Evolutionary conservation across 2,329 filamentous ascomycete genomes (phyloP).

Genomic region (Calonectria naviculata): DNA sequence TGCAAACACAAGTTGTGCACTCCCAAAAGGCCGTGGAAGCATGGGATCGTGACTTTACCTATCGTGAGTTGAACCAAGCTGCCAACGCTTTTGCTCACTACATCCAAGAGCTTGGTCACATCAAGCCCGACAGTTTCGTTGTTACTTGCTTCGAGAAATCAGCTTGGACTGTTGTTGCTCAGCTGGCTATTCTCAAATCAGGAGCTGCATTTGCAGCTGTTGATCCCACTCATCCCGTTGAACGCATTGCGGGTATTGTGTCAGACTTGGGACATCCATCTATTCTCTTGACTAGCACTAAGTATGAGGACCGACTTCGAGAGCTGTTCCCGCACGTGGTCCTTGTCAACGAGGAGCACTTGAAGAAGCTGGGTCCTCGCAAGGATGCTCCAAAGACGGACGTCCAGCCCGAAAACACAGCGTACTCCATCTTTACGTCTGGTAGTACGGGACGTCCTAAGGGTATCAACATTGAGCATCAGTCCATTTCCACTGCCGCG

Average conservation of each 20-base stretch:
- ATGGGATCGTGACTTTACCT: background rate
- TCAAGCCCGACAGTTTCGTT: background rate
- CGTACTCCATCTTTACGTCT: background rate
- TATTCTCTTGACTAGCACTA: background rate
- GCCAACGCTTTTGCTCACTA: background rate
- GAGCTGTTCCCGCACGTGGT: background rate
- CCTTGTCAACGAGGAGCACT: background rate
- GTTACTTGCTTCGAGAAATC: background rate
- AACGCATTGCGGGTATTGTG: background rate
- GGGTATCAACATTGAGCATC: slow-evolving; percentile 1
- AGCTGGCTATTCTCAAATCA: background rate
- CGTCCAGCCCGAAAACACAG: background rate
- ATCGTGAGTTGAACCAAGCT: background rate
- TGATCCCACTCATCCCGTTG: background rate
- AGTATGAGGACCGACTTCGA: background rate
- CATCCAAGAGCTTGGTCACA: background rate
- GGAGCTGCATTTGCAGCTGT: background rate
- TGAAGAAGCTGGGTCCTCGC: background rate
- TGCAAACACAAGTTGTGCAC: background rate
- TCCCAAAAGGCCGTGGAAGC: background rate
- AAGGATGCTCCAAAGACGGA: background rate
- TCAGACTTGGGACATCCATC: background rate
- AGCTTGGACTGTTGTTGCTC: background rate
- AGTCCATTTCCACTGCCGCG: background rate
- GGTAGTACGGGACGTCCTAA: background rate